A percentile compares a stretch with the other conserved stretches of the same genome.
These are phyloP conservation scores for Silene vulgaris DNA, from an alignment of 179 eudicot species.

Conservation along the genomic window DNA sequence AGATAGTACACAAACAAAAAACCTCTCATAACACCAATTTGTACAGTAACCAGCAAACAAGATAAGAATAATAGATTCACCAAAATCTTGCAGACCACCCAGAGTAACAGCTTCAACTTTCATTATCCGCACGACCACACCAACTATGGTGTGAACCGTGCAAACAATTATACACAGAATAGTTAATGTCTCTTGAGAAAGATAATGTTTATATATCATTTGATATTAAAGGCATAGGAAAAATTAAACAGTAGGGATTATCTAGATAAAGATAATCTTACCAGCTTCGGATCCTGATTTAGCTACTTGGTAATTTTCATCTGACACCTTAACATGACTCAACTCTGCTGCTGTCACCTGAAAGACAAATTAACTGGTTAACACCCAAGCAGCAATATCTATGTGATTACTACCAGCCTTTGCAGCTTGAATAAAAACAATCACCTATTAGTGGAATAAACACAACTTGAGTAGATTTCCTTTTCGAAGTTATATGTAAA, in stretches of 20 bases:
- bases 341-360: slow-evolving; percentile 65
- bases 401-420: too few relatives aligned
- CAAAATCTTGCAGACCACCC: background rate
- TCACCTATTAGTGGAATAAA: background rate
- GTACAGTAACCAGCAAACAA: background rate
- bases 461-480: background rate
- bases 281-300: slow-evolving; percentile 30
- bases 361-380: slow-evolving; percentile 15
- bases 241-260: background rate
- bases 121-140: background rate
- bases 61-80: background rate
- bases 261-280: slow-evolving; percentile 15
- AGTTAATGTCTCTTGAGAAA: too few relatives aligned
- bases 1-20: too few relatives aligned
- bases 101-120: background rate
- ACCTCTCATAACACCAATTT: background rate
- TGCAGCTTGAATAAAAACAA: background rate
- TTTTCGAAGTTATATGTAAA: too few relatives aligned
- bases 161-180: too few relatives aligned
- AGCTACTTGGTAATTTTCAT: slow-evolving; percentile 14
- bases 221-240: too few relatives aligned
- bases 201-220: too few relatives aligned
- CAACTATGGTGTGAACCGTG: too few relatives aligned
- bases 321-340: slow-evolving; percentile 48
- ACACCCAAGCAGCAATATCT: background rate